Evolutionary conservation across 2,329 filamentous ascomycete genomes (phyloP), one percentile per base, ranked within the genome.

Genomic region (Neophaeococcomyces mojaviensis): DNA sequence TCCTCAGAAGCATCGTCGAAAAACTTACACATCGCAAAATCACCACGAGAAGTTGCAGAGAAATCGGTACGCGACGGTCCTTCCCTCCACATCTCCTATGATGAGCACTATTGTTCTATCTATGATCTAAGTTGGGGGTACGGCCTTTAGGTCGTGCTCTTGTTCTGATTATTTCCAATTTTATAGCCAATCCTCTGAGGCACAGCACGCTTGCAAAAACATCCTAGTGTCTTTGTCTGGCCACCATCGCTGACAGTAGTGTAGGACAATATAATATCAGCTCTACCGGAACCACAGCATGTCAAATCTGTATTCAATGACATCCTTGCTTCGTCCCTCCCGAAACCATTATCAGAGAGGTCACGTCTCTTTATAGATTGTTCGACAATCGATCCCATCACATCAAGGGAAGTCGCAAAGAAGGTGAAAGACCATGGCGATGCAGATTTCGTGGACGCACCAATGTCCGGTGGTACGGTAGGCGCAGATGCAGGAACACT

Each of bases 391-490:
- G 92, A 97, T 65, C 88, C 89, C 0, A 80, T 81, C 26, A 87
- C 88, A 2, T 96, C 89, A 1, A 79, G 79, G 32, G 76, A 81
- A 54, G 83, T 97, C 4, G 88, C 88, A 18, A 73, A 80, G 50
- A 74, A 76, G 19, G 82, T 94, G 1, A 77, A 73, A 47, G 76
- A 77, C 4, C 50, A 52, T 13, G 31, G 38, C 12, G 49, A 49
- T 13, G 79, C 79, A 1, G 73, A 78, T 1, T 96, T 97, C 60
- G 82, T 96, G 48, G 92, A 98, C 62, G 90, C 92, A 2, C 92
- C 92, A 36, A 95, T 98, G 84, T 97, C 90, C 0, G 92, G 92
- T 39, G 92, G 92, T 41, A 89, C 96, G 0, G 88, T 97, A 4
- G 92, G 90, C 35, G 92, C 92, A 9, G 74, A 80, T 4, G 88